Percentiles rank a stretch among this genome's conserved stretches.
Conservation (phyloP, 2,329 filamentous ascomycete species). For the Fulvia fulva region DNA sequence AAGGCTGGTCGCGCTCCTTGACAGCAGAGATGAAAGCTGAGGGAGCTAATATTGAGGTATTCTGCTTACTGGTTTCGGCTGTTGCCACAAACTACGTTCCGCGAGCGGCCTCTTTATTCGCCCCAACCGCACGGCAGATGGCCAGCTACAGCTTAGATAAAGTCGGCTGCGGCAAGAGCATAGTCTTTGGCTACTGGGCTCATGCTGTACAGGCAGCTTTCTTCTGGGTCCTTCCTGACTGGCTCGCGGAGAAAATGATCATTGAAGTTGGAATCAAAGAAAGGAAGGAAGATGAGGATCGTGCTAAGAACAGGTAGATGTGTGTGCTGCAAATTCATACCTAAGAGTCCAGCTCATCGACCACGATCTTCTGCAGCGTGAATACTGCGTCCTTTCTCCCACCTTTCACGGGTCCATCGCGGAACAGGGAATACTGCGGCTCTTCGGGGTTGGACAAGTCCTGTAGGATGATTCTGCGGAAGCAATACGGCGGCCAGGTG, state of each 20-base stretch:
- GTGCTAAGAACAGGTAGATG: conserved; percentile 1
- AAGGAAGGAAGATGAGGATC: conserved; percentile 11
- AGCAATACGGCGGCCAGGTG: background rate
- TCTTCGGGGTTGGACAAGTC: background rate
- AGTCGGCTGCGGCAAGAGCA: conserved; percentile 22
- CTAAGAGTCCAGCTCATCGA: background rate
- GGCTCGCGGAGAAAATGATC: conserved; percentile 7
- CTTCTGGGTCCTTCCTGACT: conserved; percentile 18
- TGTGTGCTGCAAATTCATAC: background rate
- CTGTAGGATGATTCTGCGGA: background rate
- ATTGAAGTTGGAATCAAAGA: conserved; percentile 11
- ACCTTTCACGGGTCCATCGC: background rate
- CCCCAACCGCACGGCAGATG: conserved; percentile 18
- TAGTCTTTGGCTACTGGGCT: conserved; percentile 25
- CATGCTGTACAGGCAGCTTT: conserved; percentile 23
- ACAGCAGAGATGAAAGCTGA: conserved; percentile 42
- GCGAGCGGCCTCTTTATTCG: conserved; percentile 12
- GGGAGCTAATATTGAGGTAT: conserved; percentile 37
- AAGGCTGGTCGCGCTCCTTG: conserved; percentile 40
- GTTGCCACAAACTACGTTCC: conserved; percentile 19
- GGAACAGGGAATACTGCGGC: background rate
- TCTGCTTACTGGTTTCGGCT: conserved; percentile 13
- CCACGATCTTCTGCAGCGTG: background rate
- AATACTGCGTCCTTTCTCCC: background rate
- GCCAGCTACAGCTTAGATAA: conserved; percentile 19